Conservation (phyloP, 371 early-diverging fungal genomes). For the Syncephalastrum monosporum region DNA sequence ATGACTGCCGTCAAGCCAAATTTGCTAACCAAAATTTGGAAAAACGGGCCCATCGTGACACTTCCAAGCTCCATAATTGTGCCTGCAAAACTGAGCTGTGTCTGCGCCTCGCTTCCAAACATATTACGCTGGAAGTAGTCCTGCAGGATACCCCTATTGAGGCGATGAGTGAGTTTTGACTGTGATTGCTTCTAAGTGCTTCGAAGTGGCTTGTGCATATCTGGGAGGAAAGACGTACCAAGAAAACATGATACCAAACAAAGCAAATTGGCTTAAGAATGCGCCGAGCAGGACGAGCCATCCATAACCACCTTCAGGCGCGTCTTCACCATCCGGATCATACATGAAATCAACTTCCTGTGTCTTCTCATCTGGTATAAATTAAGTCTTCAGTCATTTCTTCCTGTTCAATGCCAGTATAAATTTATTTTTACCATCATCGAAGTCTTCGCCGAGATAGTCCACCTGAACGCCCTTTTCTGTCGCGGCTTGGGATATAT, state of each 20-base stretch:
- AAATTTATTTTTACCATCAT: too few species aligned
- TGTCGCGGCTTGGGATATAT: too few species aligned
- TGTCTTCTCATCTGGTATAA: too few species aligned
- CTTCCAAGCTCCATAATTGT: constrained; percentile 31
- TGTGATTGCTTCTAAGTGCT: not conserved
- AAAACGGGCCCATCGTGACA: constrained; percentile 26
- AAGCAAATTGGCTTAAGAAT: constrained; percentile 55
- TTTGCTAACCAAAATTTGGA: constrained; percentile 24
- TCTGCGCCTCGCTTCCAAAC: constrained; percentile 10
- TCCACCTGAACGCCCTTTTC: too few species aligned
- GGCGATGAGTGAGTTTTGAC: not conserved
- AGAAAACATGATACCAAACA: constrained; percentile 46
- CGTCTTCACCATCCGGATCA: not conserved
- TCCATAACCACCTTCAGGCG: constrained; percentile 51
- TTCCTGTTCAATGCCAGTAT: too few species aligned
- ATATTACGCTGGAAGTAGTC: constrained; percentile 14
- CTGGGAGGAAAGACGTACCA: constrained; percentile 19
- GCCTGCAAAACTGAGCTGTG: constrained; percentile 30
- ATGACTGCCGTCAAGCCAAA: constrained; percentile 23
- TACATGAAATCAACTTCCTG: too few species aligned
- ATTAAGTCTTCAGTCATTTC: too few species aligned
- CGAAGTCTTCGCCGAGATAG: too few species aligned
- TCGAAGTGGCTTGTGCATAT: not conserved
- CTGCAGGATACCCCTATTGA: constrained; percentile 21
- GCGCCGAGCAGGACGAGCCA: constrained; percentile 60